phyloP scores from a whole-genome alignment of 108 stramenopile genomes.

The Cyclotella cryptica region DNA sequence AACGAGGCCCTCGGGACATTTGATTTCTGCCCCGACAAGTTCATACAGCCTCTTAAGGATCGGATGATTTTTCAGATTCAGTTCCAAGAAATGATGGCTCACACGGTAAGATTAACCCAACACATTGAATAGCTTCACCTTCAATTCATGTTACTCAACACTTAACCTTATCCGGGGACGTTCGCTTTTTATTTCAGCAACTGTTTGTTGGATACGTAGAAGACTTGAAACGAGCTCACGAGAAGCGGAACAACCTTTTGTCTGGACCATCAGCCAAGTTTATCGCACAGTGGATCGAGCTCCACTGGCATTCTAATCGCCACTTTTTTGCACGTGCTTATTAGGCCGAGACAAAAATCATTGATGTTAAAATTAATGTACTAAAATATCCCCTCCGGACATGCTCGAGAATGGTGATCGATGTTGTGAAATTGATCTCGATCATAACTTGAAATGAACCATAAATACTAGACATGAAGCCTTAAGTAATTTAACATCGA shows the following conservation, averaged over 20 bases:
- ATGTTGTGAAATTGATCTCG: no score
- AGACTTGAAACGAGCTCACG: conserved; percentile 39
- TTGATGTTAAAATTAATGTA: no score
- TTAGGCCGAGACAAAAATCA: neutral
- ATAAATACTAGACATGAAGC: no score
- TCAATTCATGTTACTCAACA: neutral
- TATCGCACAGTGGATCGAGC: conserved; percentile 44
- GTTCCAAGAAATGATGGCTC: conserved; percentile 62
- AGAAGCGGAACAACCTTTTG: conserved; percentile 35
- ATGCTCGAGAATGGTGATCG: no score
- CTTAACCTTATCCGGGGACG: neutral
- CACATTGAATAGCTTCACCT: neutral
- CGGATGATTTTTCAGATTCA: conserved; percentile 58
- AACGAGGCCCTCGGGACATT: conserved; percentile 50
- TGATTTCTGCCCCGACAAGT: conserved; percentile 56
- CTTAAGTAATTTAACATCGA: no score
- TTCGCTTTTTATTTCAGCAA: conserved; percentile 19
- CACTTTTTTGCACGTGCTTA: neutral
- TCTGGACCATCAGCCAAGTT: conserved; percentile 38
- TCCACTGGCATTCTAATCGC: conserved; percentile 32
- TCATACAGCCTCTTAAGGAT: conserved; percentile 55
- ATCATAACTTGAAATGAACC: no score
- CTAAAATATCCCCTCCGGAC: no score
- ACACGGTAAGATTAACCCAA: conserved; percentile 30
- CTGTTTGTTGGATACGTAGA: conserved; percentile 56